Base-by-base conservation (phyloP, 2,329 filamentous ascomycete genomes). In the Exophiala sp. region DNA sequence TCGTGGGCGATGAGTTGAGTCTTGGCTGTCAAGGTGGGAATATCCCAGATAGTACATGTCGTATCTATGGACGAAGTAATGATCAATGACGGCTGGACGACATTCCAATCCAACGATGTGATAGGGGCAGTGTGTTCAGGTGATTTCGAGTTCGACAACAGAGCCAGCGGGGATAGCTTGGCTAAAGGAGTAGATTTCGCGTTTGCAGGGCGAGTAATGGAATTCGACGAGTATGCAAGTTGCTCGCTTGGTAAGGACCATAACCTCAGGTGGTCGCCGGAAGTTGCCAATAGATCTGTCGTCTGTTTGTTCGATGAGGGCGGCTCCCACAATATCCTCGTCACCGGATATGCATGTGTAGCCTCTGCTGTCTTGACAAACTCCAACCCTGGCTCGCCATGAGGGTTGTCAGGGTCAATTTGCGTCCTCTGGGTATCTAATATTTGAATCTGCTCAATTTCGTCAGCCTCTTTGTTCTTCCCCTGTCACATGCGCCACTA, bases 31-130 rank as follows among this genome's bases (percentile, higher is more conserved):
- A 98, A 75, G 1, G 93, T 96, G 2, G 93, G 93, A 48, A 98
- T 98, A 67, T 98, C 93, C 93, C 93, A 98, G 59, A 98, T 98
- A 3, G 93, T 98, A 71, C 93, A 98, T 4, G 93, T 98, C 1
- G 93, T 98, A 65, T 98, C 93, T 64, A 98, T 98, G 67, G 90
- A 97, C 2, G 90, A 96, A 1, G 93, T 98, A 63, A 98, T 98
- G 65, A 98, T 98, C 46, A 98, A 75, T 66, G 91, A 96, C 0
- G 93, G 93, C 19, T 89, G 95, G 45, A 98, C 85, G 1, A 88
- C 95, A 64, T 98, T 98, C 93, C 93, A 98, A 67, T 98, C 93
- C 40, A 98, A 76, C 13, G 90, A 96, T 1, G 93, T 98, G 51
- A 98, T 80, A 16, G 93, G 93, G 11, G 93, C 93, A 3, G 93